Evolutionary conservation across 306 rosid genomes (phyloP).

Genomic region (Vicia sativa): DNA sequence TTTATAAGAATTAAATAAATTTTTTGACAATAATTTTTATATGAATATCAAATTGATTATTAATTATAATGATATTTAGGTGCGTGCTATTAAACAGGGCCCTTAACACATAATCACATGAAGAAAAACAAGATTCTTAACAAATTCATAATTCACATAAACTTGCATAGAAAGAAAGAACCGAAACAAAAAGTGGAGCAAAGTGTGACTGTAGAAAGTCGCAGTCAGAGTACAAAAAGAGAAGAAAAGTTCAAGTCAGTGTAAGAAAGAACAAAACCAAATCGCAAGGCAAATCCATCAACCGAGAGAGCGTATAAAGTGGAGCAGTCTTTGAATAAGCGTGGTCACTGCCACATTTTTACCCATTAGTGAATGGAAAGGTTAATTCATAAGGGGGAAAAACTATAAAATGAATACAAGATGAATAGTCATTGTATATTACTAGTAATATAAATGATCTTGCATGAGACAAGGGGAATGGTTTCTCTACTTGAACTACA

Average conservation of each 20-base stretch:
- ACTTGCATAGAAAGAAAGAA: conserved; percentile 1
- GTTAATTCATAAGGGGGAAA: not conserved
- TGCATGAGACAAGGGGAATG: too few species aligned
- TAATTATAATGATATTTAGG: conserved; percentile 11
- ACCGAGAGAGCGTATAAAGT: conserved; percentile 16
- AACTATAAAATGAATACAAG: too few species aligned
- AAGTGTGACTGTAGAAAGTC: conserved; percentile 44
- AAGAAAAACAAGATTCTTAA: too few species aligned
- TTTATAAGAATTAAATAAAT: too few species aligned
- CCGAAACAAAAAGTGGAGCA: conserved; percentile 34
- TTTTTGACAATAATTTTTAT: too few species aligned
- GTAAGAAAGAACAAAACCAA: conserved; percentile 37
- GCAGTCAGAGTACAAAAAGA: conserved; percentile 38
- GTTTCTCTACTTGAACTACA: too few species aligned
- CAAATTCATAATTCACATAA: too few species aligned
- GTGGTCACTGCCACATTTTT: conserved; percentile 17
- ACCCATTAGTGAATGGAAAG: conserved; percentile 35
- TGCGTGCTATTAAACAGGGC: too few species aligned
- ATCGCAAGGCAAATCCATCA: conserved; percentile 14
- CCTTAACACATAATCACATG: too few species aligned
- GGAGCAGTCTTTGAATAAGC: conserved; percentile 15
- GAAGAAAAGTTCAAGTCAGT: conserved; percentile 23
- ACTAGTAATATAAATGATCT: too few species aligned
- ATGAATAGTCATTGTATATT: too few species aligned
- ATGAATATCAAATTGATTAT: too few species aligned